Percentiles rank a stretch among this genome's conserved stretches.
phyloP scores from a whole-genome alignment of 352 stramenopile genomes.

The Pythium catenulatum region DNA sequence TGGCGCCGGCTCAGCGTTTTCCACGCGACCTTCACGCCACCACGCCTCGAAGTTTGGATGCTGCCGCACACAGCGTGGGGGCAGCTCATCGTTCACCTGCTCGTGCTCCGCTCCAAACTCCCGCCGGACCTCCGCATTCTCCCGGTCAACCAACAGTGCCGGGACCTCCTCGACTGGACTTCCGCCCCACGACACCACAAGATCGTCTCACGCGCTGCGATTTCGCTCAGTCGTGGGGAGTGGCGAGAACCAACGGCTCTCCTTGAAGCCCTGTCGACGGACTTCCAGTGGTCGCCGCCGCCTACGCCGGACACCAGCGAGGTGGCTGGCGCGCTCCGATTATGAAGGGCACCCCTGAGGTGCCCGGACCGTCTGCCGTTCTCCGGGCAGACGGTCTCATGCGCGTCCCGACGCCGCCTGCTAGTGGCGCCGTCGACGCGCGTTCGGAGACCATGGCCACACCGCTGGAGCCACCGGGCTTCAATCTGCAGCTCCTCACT shows the following conservation, averaged over 20 bases:
- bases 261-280: not conserved
- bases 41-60: not conserved
- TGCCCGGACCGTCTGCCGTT: not conserved
- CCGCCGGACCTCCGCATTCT: not conserved
- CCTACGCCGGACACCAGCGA: too few relatives aligned
- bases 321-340: not conserved
- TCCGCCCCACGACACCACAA: not conserved
- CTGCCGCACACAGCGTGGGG: not conserved
- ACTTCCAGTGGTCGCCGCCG: not conserved
- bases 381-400: not conserved
- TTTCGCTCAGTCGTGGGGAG: not conserved
- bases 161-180: not conserved
- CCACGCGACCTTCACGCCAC: not conserved
- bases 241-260: not conserved
- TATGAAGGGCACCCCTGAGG: slow-evolving; percentile 10
- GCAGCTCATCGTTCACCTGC: not conserved
- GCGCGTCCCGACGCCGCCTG: not conserved
- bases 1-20: not conserved
- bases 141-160: not conserved
- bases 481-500: slow-evolving; percentile 7
- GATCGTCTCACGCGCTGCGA: not conserved
- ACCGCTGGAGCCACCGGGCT: not conserved
- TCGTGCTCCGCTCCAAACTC: not conserved
- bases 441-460: not conserved
- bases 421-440: not conserved